Percentiles rank a stretch among this genome's conserved stretches.
These are phyloP conservation scores for Penicillium lagena DNA, from an alignment of 495 filamentous ascomycete species.

Conservation along the genomic window DNA sequence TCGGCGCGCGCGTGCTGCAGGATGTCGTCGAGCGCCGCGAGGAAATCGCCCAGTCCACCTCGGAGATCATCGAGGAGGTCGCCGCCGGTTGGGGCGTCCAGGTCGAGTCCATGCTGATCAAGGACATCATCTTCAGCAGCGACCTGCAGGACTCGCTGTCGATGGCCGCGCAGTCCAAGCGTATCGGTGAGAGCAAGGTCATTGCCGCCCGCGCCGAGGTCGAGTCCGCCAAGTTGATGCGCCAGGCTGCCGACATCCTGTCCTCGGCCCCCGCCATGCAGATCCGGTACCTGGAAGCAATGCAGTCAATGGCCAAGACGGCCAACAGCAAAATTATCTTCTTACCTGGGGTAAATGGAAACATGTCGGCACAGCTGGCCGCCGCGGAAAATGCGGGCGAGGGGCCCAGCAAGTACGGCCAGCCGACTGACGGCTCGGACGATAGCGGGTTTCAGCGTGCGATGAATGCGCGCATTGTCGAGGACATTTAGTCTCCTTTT, in stretches of 20 bases:
- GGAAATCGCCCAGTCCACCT: slow-evolving; percentile 88
- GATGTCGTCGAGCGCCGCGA: slow-evolving; percentile 99
- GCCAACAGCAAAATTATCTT: slow-evolving; percentile 98
- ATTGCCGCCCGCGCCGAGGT: slow-evolving; percentile 96
- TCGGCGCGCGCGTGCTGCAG: slow-evolving; percentile 92
- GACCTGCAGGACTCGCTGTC: slow-evolving; percentile 96
- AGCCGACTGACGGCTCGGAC: too few relatives aligned
- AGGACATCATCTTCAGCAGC: slow-evolving; percentile 96
- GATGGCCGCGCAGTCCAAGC: slow-evolving; percentile 99
- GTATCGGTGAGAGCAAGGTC: slow-evolving; percentile 97
- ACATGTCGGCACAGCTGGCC: slow-evolving; percentile 40
- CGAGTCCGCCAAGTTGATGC: slow-evolving; percentile 94
- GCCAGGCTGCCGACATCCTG: slow-evolving; percentile 94
- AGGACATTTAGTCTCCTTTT: slow-evolving; percentile 61
- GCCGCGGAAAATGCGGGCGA: slow-evolving; percentile 52
- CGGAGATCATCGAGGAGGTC: slow-evolving; percentile 96
- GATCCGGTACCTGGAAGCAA: slow-evolving; percentile 97
- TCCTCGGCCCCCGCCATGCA: slow-evolving; percentile 95
- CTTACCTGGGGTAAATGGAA: slow-evolving; percentile 58
- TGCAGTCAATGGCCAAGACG: slow-evolving; percentile 97
- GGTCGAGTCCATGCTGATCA: slow-evolving; percentile 98
- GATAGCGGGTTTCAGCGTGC: slow-evolving; percentile 79
- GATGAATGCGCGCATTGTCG: slow-evolving; percentile 77
- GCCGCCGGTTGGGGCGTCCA: slow-evolving; percentile 90
- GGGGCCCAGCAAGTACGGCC: slow-evolving; percentile 49